Evolutionary conservation across 768 basidiomycete species (phyloP), one percentile per base, ranked within the genome.

Genomic region (Ramaria sp.): DNA sequence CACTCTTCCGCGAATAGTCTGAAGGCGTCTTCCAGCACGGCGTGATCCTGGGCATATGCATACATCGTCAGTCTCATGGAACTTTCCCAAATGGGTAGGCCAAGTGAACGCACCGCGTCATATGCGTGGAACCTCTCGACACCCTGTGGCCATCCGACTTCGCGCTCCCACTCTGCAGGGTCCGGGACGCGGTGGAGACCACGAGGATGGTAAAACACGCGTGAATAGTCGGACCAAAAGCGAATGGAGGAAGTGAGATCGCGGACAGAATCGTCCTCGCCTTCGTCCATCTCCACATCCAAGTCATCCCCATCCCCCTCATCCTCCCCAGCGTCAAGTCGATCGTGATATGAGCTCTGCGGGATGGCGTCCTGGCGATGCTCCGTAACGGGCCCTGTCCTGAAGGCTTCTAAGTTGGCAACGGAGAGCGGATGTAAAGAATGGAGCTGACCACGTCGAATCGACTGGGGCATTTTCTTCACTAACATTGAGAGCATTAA

Each of bases 1-100:
- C 86, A 87, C 61, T 88, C 87, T 65, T 91, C 88, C 4, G 86
- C 74, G 54, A 86, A 78, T 15, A 75, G 70, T 17, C 88, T 77
- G 52, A 90, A 72, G 12, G 81, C 73, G 4, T 78, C 81, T 43
- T 90, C 87, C 79, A 88, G 82, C 49, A 89, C 63, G 51, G 77
- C 77, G n/a, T 69, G 69, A 45, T 81, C 77, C 87, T 89, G 30
- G 10, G 19, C 22, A 54, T 10, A 46, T 11, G 20, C 57, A 7
- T 20, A 22, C 54, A 7, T 13, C 9, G n/a, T 30, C 19, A 46
- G 39, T 43, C n/a, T 45, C 41, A 61, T 30, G 61, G 50, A 42
- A 49, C 34, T 37, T 13, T 10, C 9, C 10, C 34, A 49, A 3
- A 30, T 49, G 27, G 24, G 1, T 17, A 9, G 15, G 27, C 52